phyloP scores from a whole-genome alignment of 148 eudicot genomes.

The Suaeda aralocaspica region DNA sequence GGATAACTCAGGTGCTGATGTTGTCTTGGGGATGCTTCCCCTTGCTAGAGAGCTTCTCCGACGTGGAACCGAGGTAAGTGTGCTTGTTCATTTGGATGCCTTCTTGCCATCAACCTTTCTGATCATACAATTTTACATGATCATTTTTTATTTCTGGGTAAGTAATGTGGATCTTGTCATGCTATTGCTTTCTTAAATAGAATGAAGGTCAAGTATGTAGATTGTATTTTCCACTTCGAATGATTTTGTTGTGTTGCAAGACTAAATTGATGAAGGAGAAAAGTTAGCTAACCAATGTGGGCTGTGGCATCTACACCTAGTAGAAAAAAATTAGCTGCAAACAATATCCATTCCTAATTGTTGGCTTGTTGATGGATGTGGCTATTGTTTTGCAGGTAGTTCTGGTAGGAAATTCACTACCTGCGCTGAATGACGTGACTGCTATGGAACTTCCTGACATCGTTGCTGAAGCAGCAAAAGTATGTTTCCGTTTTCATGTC shows the following conservation, averaged over 20 bases:
- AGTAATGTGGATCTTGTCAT: too few relatives aligned
- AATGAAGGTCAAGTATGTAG: background rate
- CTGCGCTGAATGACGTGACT: constrained; percentile 91
- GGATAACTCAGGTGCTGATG: constrained; percentile 92
- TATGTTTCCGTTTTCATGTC: constrained; percentile 11
- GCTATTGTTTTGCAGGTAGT: constrained; percentile 60
- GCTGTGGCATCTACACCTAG: background rate
- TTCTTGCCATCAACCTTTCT: background rate
- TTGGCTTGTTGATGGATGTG: background rate
- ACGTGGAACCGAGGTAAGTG: constrained; percentile 83
- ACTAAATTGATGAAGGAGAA: background rate
- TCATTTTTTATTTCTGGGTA: too few relatives aligned
- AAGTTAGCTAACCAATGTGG: background rate
- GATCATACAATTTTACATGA: background rate
- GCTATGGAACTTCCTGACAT: constrained; percentile 97
- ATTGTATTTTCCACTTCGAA: background rate
- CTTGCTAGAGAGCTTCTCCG: constrained; percentile 93
- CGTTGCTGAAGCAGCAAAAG: constrained; percentile 99
- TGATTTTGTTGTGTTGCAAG: background rate
- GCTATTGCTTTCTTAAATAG: too few relatives aligned
- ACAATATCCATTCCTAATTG: background rate
- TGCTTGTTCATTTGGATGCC: background rate
- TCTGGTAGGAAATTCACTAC: constrained; percentile 91
- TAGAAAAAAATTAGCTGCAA: background rate
- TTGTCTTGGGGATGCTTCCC: constrained; percentile 93